Percentiles rank a stretch among this genome's conserved stretches.
Evolutionary conservation across 2,329 filamentous ascomycete genomes (phyloP).

Genomic region (Aquanectria penicillioides): DNA sequence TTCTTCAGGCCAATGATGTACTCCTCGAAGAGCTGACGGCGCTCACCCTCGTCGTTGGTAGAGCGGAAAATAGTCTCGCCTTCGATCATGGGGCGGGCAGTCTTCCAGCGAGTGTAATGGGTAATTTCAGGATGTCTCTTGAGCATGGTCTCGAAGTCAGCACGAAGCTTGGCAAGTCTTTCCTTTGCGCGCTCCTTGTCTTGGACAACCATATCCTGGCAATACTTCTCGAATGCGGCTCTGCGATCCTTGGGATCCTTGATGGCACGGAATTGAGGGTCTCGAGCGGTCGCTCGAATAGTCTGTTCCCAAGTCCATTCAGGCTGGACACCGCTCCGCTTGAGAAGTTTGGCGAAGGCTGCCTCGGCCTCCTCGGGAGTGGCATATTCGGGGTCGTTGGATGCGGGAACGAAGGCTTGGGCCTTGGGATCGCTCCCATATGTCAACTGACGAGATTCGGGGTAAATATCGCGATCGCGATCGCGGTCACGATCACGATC

Average conservation of each 20-base stretch:
- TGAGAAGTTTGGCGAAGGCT: conserved; percentile 91
- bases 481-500: conserved; percentile 28
- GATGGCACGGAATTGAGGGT: conserved; percentile 91
- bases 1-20: conserved; percentile 89
- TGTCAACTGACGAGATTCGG: conserved; percentile 67
- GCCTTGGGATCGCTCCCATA: conserved; percentile 65
- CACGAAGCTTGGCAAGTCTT: conserved; percentile 87
- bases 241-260: conserved; percentile 93
- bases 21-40: conserved; percentile 90
- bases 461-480: conserved; percentile 51
- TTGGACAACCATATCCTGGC: conserved; percentile 86
- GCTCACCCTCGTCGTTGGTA: conserved; percentile 86
- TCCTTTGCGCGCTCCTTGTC: conserved; percentile 96
- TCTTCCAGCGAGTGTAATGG: conserved; percentile 97
- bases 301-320: conserved; percentile 95
- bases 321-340: conserved; percentile 84
- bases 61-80: conserved; percentile 95
- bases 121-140: conserved; percentile 97
- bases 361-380: conserved; percentile 89
- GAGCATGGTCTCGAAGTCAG: conserved; percentile 96
- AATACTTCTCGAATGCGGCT: conserved; percentile 93
- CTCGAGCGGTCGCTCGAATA: conserved; percentile 85
- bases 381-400: conserved; percentile 80
- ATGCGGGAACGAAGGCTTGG: conserved; percentile 70
- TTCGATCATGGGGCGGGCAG: conserved; percentile 91